Evolutionary conservation across 805 yeast genomes (phyloP), one percentile per base, ranked within the genome.

Genomic region (Lipomyces sp.): DNA sequence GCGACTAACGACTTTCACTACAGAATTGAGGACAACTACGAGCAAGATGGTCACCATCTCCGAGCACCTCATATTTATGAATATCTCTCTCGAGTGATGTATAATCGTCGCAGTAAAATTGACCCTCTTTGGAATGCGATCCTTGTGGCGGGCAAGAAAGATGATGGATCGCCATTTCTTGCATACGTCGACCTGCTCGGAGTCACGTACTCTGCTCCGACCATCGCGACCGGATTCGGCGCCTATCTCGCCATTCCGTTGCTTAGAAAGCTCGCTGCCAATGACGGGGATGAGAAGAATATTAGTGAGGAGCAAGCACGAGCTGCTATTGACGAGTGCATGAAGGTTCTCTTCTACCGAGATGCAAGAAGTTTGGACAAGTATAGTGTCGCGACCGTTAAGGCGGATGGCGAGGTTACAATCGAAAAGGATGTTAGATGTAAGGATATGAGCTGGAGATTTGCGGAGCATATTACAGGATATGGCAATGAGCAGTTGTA

Each of bases 161-260:
- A 85, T 70, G 87, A 87, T 53, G 83, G 80, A 57, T 83, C 85
- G 72, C 92, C 95, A 56, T 90, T 90, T 73, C 82, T 95, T 75
- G 87, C 88, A 72, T 93, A 90, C 75, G 96, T 92, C 57, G 97
- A 95, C 77, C 81, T 95, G 67, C 84, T 93, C 67, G 99, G 99
- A 60, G 97, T 92, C 34, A 85, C 97, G 2, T 95, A 90, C 78
- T 84, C 90, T 2, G 84, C 98, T 0, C 95, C 97, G 37, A 83
- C 96, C 2, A 80, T 95, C 64, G 97, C 98, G 57, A 93, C 98
- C 2, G 99, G 99, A 0, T 94, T 92, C 77, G 99, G 99, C 66
- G 89, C 96, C 10, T 93, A 95, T 78, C 83, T 95, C 78, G 99
- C 99, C 2, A 80, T 92, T 55, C 99, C 99, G 33, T 80, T 95